Conservation (phyloP, 257 asterid species). For the Fraxinus excelsior region DNA sequence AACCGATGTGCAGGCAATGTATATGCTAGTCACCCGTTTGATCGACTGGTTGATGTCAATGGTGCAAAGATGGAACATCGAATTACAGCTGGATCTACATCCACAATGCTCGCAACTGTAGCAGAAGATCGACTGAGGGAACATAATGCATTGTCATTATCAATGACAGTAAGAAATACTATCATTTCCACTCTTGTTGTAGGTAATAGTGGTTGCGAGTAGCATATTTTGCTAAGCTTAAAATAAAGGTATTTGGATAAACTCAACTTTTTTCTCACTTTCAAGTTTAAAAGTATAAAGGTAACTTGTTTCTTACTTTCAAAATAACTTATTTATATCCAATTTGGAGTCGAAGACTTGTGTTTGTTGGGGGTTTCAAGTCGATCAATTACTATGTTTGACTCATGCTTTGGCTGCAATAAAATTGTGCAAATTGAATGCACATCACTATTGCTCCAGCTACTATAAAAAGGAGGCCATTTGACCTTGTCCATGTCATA, state of each 20-base stretch:
- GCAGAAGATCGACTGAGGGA: background rate
- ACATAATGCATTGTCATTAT: background rate
- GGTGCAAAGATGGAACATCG: background rate
- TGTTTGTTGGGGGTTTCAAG: constrained; percentile 1
- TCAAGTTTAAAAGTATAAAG: too few relatives aligned
- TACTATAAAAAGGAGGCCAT: background rate
- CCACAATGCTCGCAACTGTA: background rate
- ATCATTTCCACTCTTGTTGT: background rate
- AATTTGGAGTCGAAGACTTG: background rate
- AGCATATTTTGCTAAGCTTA: background rate
- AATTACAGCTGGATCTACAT: background rate
- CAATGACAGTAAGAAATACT: background rate
- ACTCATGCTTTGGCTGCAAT: background rate
- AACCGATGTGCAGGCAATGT: background rate
- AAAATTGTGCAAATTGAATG: background rate
- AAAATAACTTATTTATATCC: too few relatives aligned
- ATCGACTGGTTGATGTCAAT: background rate
- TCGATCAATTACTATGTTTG: background rate
- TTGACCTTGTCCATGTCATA: background rate
- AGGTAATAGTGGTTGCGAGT: background rate
- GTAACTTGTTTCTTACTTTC: too few relatives aligned
- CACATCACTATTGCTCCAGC: background rate
- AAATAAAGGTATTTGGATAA: background rate
- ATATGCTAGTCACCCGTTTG: background rate
- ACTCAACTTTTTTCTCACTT: too few relatives aligned